These are phyloP conservation scores for Acidiella bohemica DNA, from an alignment of 495 filamentous ascomycete genomes.

Conservation along the genomic window DNA sequence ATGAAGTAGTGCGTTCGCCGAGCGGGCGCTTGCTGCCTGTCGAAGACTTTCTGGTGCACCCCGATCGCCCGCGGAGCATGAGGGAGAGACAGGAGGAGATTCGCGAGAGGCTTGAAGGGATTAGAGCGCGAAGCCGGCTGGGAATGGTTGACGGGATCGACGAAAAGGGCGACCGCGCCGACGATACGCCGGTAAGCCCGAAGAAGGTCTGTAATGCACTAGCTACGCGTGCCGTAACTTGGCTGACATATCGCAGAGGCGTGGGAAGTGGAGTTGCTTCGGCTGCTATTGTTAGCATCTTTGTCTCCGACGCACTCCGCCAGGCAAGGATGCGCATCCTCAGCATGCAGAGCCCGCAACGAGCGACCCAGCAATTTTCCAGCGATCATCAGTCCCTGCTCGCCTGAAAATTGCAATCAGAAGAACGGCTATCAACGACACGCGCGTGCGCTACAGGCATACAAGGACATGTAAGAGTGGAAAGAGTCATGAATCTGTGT, in stretches of 20 bases:
- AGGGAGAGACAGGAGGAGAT: conserved; percentile 27
- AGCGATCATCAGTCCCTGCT: no score
- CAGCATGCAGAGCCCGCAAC: no score
- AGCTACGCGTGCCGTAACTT: no score
- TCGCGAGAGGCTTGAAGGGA: conserved; percentile 9
- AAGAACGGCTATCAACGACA: no score
- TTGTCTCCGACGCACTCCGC: neutral
- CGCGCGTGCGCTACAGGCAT: no score
- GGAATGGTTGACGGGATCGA: no score
- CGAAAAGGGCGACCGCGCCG: conserved; percentile 1
- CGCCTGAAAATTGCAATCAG: no score
- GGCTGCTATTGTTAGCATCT: neutral
- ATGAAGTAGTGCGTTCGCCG: conserved; percentile 18
- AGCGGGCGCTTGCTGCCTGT: conserved; percentile 21
- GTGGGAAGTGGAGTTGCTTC: neutral
- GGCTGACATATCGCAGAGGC: neutral
- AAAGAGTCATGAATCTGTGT: no score
- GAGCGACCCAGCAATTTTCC: no score
- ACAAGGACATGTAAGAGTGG: no score
- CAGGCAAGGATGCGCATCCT: neutral
- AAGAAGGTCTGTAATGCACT: no score
- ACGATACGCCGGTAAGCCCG: neutral
- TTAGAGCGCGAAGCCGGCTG: conserved; percentile 1
- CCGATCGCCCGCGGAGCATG: conserved; percentile 25
- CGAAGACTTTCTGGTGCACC: conserved; percentile 19